Base-by-base conservation (phyloP, 2,329 filamentous ascomycete genomes). In the Paraphaeosphaeria sporulosa region DNA sequence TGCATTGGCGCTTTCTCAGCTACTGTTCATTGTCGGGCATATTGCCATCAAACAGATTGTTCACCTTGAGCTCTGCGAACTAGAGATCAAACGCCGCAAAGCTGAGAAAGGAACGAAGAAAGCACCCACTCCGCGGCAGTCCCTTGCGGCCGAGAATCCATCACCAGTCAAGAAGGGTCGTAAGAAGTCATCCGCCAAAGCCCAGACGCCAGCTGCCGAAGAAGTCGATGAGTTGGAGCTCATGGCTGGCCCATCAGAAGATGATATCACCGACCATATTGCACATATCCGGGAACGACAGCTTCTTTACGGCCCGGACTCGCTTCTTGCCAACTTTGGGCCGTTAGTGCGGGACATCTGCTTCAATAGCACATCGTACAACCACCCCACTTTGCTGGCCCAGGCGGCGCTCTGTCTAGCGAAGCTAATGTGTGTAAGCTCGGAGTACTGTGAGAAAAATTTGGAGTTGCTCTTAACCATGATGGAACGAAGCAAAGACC, bases 31-130 rank as follows among this genome's bases (percentile, higher is more conserved):
- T 38, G 94, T 98, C 32, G 95, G 95, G 0, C 95, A 99, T 73
- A 91, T 98, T 50, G 95, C 95, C 15, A 95, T 99, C 75, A 99
- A 99, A 81, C 96, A 99, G 75, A 99, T 99, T 69, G 96, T 99
- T 0, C 95, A 99, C 76, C 86, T 99, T 12, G 95, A 99, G 71
- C 85, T 98, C n/a, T 97, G 94, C 76, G 95, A 99, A 75, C 88
- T 95, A 52, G 95, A 99, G 78, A 99, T 99, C 79, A 99, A 99
- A 83, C 91, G 94, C 56, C 87, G 94, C 66, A 99, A 99, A 83
- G 90, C 92, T 43, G 92, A 95, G 61, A 92, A 93, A 69, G 92
- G 95, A 73, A 94, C 93, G 81, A 84, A 81, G 60, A 80, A 79
- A 55, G 65, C 76, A n/a, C 67, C 73, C 3, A 64, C 66, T 23